phyloP scores from a whole-genome alignment of 805 yeast genomes.

The Ogataea pilisensis region DNA sequence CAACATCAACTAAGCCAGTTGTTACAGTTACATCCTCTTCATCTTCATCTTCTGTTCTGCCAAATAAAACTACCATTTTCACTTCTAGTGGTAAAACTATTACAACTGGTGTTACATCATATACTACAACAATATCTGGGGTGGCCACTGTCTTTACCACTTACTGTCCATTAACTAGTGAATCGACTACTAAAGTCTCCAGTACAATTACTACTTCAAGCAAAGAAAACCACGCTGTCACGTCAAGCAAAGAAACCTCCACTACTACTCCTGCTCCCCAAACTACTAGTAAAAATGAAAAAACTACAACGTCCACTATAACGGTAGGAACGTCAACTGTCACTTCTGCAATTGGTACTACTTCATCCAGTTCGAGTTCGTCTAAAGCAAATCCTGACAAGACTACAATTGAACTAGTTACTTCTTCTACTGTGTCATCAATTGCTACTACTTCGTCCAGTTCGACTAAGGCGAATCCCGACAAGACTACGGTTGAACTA shows the following conservation, averaged over 20 bases:
- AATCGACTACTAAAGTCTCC: conserved; percentile 1
- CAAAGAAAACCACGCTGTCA: conserved; percentile 8
- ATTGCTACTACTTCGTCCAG: conserved; percentile 5
- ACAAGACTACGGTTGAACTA: conserved; percentile 17
- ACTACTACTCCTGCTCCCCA: conserved; percentile 3
- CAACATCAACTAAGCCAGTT: conserved; percentile 1
- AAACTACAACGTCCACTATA: conserved; percentile 2
- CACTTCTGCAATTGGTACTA: background rate
- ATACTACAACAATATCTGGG: conserved; percentile 14
- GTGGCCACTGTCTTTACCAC: conserved; percentile 17
- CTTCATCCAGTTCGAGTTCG: too few relatives aligned
- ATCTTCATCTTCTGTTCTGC: background rate
- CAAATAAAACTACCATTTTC: conserved; percentile 1
- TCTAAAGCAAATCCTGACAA: background rate
- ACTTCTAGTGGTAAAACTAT: conserved; percentile 4
- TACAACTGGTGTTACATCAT: conserved; percentile 5
- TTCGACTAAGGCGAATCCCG: conserved; percentile 1
- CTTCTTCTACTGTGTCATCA: conserved; percentile 8
- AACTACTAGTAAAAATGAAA: conserved; percentile 1
- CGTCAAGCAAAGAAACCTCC: conserved; percentile 9
- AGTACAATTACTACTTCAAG: background rate
- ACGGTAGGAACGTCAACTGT: conserved; percentile 3
- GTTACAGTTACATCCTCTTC: too few relatives aligned
- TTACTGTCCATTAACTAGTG: conserved; percentile 10
- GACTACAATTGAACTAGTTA: conserved; percentile 1